These are phyloP conservation scores for Aethionema arabicum DNA, from an alignment of 345 rosid species.

Conservation along the genomic window DNA sequence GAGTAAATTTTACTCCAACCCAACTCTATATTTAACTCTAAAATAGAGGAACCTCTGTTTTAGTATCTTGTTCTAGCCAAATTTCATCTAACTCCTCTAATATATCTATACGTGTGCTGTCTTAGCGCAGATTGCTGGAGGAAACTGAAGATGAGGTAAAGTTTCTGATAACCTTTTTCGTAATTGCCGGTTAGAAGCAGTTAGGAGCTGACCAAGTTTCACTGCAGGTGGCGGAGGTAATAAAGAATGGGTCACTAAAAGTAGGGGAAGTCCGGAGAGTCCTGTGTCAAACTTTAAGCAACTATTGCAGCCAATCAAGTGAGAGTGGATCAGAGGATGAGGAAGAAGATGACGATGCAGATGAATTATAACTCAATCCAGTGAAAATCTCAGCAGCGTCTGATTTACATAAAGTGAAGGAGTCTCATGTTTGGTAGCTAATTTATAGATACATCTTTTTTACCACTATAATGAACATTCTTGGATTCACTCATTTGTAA, in stretches of 20 bases:
- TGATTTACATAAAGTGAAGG: not conserved
- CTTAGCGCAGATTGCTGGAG: constrained; percentile 65
- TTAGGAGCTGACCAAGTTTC: not conserved
- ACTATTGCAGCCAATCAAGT: constrained; percentile 55
- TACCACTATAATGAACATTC: too few relatives aligned
- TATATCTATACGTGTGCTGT: constrained; percentile 2
- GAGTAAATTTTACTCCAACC: too few relatives aligned
- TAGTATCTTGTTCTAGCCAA: constrained; percentile 8
- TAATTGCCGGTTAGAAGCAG: constrained; percentile 17
- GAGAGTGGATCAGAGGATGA: constrained; percentile 30
- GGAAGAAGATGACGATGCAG: constrained; percentile 27
- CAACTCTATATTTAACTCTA: too few relatives aligned
- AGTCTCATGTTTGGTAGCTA: not conserved
- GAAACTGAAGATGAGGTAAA: constrained; percentile 92
- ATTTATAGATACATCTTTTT: constrained; percentile 1
- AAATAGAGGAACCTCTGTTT: not conserved
- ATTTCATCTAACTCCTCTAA: constrained; percentile 4
- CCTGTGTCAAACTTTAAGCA: constrained; percentile 76
- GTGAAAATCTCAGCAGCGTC: not conserved
- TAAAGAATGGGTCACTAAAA: constrained; percentile 69
- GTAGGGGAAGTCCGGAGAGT: constrained; percentile 75
- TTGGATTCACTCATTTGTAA: not conserved
- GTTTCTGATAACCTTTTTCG: constrained; percentile 11
- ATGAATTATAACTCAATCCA: constrained; percentile 27
- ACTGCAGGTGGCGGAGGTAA: constrained; percentile 64